Base-by-base conservation (phyloP, 345 rosid genomes). In the Hevea brasiliensis region DNA sequence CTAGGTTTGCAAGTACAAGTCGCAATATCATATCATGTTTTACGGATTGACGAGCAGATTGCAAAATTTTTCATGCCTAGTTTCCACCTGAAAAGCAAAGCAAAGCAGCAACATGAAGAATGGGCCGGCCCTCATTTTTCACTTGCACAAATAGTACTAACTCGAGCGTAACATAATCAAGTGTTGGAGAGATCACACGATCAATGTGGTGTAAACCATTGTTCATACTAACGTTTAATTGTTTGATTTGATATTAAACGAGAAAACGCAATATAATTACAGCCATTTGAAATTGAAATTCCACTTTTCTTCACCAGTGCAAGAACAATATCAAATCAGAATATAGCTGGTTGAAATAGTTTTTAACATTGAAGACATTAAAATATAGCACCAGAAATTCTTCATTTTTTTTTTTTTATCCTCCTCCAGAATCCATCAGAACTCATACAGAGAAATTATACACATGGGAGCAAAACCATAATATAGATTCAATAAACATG, bases 341-440 rank as follows among this genome's bases (percentile, higher is more conserved):
- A 50, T 21, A 27, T 29, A 57, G 42, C 44, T 48, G 26, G 1
- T 32, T 6, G 23, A 45, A 24, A 32, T 71, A 26, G 17, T 4
- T 32, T 32, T 32, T 32, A 29, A 20, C 29, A 57, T 8, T 45
- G 14, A 71, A 66, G 57, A 3, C 2, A 56, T 9, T 45, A 8
- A 71, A 66, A 41, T 3, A 0, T 23, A 26, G 65, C 26, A 65
- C 24, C 4, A 15, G 17, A 27, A 1, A 45, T 0, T 14, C 4
- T 65, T 21, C 44, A 42, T 42, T 9, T 42, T 71, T 37, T 64
- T 44, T 65, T 68, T n/a, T n/a, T n/a, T n/a, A n/a, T n/a, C n/a
- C n/a, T n/a, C n/a, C n/a, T n/a, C n/a, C 68, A 48, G 21, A 70
- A 29, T 24, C 35, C 10, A 40, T 14, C 42, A 18, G 11, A 55